Evolutionary conservation across 495 filamentous ascomycete genomes (phyloP), one percentile per base, ranked within the genome.

Genomic region (Terfezia claveryi): DNA sequence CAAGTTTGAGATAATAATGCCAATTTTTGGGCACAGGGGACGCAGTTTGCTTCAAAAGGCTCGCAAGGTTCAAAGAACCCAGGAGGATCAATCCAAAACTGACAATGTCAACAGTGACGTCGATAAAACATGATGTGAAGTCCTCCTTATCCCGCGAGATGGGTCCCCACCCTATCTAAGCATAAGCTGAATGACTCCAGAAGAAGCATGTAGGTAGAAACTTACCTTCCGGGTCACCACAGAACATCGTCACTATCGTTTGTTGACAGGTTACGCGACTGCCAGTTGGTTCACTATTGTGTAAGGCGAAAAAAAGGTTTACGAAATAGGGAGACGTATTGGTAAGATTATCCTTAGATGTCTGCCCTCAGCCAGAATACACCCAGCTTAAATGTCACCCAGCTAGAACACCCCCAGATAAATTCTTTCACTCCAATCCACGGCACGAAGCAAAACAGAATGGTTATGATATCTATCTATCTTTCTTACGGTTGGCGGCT

Each of bases 91-190:
- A 85, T 68, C 77, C 87, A 5, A 75, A 72, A 10, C 85, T 87
- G 17, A 94, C 81, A 6, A 73, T 64, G 36, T 80, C 78, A 55
- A 96, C 76, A 71, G 81, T 83, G 10, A 88, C 74, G 66, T 96
- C 92, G 52, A 94, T 74, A 66, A 95, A 96, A 69, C 92, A 99
- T 55, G 92, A 87, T 38, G 92, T 95, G 68, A 99, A 83, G 67
- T 96, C 88, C 67, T 83, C 93, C 58, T 87, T 72, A 23, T 50
- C 73, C 17, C 78, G 77, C 67, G 85, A 91, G 61, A 99, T 56
- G 16, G 92, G 92, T 10, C 92, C 92, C 91, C 91, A 99, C 64
- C 92, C 92, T 66, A 58, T 46, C 36, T 57, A 12, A 50, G 36
- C 12, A 36, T 32, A 32, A 55, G 53, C 54, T 17, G 58, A 44